These are phyloP conservation scores for Asterionellopsis glacialis DNA, from an alignment of 108 stramenopile species.

Conservation along the genomic window DNA sequence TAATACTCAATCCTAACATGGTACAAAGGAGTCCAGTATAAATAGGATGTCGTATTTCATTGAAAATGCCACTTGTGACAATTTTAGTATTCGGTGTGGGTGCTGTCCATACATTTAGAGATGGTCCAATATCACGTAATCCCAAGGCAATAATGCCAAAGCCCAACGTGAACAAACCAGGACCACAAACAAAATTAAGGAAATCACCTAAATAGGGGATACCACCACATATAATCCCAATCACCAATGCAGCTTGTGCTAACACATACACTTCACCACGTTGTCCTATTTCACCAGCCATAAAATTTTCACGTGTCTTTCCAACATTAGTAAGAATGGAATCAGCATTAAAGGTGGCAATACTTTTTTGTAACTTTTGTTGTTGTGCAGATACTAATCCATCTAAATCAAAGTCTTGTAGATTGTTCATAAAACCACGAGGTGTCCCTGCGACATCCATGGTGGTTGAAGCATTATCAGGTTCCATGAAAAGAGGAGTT, in stretches of 20 bases:
- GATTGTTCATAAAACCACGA: no score
- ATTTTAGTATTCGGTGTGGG: constrained; percentile 27
- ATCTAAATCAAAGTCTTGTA: no score
- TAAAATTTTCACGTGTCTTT: constrained; percentile 13
- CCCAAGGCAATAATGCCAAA: constrained; percentile 15
- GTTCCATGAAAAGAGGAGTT: no score
- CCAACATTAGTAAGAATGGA: no score
- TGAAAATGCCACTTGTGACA: constrained; percentile 41
- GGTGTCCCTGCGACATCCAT: no score
- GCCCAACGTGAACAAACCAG: constrained; percentile 29
- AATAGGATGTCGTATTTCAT: constrained; percentile 65
- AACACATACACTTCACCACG: constrained; percentile 54
- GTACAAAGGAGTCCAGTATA: constrained; percentile 50
- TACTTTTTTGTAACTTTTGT: no score
- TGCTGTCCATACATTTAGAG: constrained; percentile 44
- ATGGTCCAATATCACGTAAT: constrained; percentile 34
- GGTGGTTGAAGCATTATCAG: no score
- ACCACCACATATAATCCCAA: constrained; percentile 41
- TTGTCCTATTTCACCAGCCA: constrained; percentile 37
- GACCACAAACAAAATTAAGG: constrained; percentile 38
- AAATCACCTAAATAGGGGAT: constrained; percentile 40
- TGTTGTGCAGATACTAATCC: no score
- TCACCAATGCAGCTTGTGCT: constrained; percentile 38
- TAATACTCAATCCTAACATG: constrained; percentile 36
- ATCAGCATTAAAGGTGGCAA: no score